Evolutionary conservation across 257 asterid genomes (phyloP), one percentile per base, ranked within the genome.

Genomic region (Cruciata laevipes): DNA sequence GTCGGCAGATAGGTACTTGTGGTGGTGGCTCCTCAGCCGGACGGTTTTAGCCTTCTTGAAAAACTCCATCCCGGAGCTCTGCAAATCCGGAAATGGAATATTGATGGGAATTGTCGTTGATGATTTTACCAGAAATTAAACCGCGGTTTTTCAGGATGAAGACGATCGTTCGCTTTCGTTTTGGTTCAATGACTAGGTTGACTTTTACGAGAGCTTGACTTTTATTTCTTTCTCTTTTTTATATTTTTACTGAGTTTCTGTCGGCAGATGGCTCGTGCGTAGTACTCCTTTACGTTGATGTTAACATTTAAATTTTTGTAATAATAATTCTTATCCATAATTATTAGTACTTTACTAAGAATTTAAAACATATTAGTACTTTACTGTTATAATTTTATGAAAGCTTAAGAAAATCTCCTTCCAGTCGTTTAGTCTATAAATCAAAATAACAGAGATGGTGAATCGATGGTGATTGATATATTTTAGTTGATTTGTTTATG

Each of bases 31-130:
- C 68, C 72, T 84, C 25, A 91, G 84, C 82, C 96, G 69, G 47
- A 91, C 84, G 30, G 84, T 67, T 79, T 81, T 84, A 3, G 93
- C 96, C 31, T 75, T 83, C 64, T 65, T 66, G 83, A 91, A 89
- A 73, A 91, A 79, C 3, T 89, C 96, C 95, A 91, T 87, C 25
- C 85, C 89, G 17, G 93, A 77, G 40, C 67, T 78, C 95, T 88
- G 83, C 35, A 61, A 47, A 42, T 27, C 44, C 1, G 33, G 30
- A 6, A n/a, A n/a, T 23, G 20, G 21, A 16, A 14, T 47, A 8
- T 47, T 47, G 51, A 13, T 42, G 3, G 51, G 51, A 42, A 11
- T 42, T 0, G 44, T 8, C 13, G 38, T 38, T 6, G 13, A n/a
- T n/a, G n/a, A n/a, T n/a, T n/a, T n/a, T n/a, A n/a, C n/a, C 47